Evolutionary conservation across 2,329 filamentous ascomycete species (phyloP), one percentile per base, ranked within the genome.

Genomic region (Dactylellina leptospora): DNA sequence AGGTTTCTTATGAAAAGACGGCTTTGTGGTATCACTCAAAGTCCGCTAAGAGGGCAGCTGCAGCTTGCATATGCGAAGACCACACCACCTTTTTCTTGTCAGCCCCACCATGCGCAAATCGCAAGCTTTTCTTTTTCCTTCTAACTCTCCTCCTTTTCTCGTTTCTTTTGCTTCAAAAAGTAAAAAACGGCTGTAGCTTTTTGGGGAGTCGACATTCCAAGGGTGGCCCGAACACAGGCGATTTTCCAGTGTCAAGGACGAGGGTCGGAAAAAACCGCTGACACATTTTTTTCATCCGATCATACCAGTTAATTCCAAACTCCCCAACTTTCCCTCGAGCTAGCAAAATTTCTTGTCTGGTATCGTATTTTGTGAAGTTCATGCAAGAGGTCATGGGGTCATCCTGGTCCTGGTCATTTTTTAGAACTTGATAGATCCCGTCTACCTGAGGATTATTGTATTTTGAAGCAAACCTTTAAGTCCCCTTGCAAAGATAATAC

Each of bases 361-460:
- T 36, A 36, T 58, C 42, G 62, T 68, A 68, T 68, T 68, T 61
- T 63, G 68, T 36, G 68, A 64, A 60, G 60, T 47, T 72, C 68
- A 71, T 72, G 68, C 68, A 72, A 20, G 54, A 60, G 68, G 68
- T 72, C 68, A 72, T 72, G 68, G 68, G 68, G 68, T 60, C 59
- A 60, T 45, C 59, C 59, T 55, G 51, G 58, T 51, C 58, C 59
- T 54, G 36, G 48, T 64, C 60, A 36, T 55, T 53, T 51, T 30
- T 63, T 13, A 25, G 27, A 22, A 33, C 47, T 9, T 27, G 51
- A 42, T 13, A 54, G 18, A 23, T 27, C 47, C 59, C 47, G 59
- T 63, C 47, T 20, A 61, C 30, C 58, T 54, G 45, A 54, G 59
- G 59, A 63, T 60, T 23, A 60, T 23, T 60, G 8, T 5, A 28